Evolutionary conservation across 768 basidiomycete genomes (phyloP).

Genomic region (Glaciozyma antarctica): DNA sequence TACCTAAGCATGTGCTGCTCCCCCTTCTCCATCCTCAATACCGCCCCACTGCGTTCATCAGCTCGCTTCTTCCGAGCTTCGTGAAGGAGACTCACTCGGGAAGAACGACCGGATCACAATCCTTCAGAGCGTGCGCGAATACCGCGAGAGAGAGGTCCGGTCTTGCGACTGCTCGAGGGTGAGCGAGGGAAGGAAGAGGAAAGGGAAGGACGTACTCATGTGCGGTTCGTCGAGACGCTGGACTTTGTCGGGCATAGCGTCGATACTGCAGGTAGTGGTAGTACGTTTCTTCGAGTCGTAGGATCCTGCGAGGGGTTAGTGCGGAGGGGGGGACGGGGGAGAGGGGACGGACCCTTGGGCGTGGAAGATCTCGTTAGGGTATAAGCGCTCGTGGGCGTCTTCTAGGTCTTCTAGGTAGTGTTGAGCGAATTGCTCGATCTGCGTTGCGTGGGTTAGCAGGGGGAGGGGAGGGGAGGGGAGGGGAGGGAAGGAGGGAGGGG

Average conservation of each 20-base stretch:
- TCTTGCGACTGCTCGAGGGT: neutral
- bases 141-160: constrained; percentile 28
- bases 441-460: neutral
- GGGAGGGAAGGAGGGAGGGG: rapidly evolving
- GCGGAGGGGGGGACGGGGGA: too few species aligned
- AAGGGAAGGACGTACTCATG: neutral
- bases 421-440: constrained; percentile 28
- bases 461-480: rapidly evolving
- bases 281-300: too few species aligned
- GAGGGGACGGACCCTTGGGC: constrained; percentile 13
- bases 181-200: neutral
- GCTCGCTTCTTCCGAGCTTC: neutral
- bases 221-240: neutral
- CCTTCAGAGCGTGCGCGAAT: constrained; percentile 19
- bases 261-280: too few species aligned
- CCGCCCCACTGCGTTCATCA: constrained; percentile 9
- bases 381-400: constrained; percentile 14
- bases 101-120: constrained; percentile 20
- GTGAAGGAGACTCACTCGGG: constrained; percentile 18
- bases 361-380: constrained; percentile 20
- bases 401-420: constrained; percentile 13
- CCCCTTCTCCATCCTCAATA: constrained; percentile 12
- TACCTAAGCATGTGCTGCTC: constrained; percentile 31
- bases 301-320: too few species aligned
- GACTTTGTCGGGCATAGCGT: too few species aligned